Evolutionary conservation across 805 yeast species (phyloP).

Genomic region (Komagataella phaffii): DNA sequence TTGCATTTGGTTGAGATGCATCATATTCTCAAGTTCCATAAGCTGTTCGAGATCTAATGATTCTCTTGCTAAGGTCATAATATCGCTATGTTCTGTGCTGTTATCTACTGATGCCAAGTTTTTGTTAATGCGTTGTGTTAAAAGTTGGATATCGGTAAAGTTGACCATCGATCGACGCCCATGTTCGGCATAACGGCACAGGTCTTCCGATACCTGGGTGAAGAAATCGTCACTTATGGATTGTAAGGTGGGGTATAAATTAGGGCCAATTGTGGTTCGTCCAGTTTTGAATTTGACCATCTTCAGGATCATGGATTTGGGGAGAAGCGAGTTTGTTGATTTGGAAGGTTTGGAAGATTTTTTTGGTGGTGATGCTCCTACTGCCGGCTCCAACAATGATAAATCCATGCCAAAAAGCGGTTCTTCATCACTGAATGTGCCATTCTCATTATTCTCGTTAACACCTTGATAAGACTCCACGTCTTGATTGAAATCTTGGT

Average conservation of each 20-base stretch:
- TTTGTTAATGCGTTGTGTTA: conserved; percentile 14
- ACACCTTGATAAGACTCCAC: not conserved
- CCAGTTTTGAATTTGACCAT: not conserved
- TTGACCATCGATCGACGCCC: conserved; percentile 14
- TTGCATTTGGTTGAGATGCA: conserved; percentile 10
- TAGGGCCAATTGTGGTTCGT: not conserved
- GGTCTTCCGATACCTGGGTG: conserved; percentile 18
- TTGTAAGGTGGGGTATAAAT: not conserved
- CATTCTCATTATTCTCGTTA: not conserved
- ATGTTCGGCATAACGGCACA: conserved; percentile 20
- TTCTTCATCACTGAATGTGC: not conserved
- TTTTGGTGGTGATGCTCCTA: not conserved
- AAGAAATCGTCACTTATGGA: conserved; percentile 21
- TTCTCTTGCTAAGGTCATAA: conserved; percentile 5
- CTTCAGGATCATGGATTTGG: not conserved
- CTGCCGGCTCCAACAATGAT: not conserved
- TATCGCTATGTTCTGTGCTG: not conserved
- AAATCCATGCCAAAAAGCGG: not conserved
- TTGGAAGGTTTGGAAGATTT: not conserved
- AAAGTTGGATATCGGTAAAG: conserved; percentile 19
- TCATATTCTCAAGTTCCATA: conserved; percentile 12
- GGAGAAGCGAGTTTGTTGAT: not conserved
- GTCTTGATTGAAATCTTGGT: not conserved
- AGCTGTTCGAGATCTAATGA: conserved; percentile 13
- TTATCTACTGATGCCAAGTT: not conserved